phyloP scores from a whole-genome alignment of 352 stramenopile species.

The Pythium chondricola region DNA sequence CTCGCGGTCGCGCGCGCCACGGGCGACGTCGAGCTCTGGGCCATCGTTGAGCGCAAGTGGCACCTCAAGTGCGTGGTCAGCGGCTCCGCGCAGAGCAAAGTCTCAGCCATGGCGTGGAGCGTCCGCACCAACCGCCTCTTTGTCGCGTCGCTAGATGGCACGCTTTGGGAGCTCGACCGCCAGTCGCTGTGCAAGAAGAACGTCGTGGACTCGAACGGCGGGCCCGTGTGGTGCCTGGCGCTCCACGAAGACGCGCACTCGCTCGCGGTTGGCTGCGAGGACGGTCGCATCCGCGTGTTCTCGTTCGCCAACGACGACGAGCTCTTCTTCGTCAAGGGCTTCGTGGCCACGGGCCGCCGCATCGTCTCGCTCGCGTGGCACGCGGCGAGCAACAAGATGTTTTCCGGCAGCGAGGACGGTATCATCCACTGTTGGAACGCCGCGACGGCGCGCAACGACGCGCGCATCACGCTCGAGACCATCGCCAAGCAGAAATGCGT shows the following conservation, averaged over 20 bases:
- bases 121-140: constrained; percentile 40
- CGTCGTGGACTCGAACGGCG: constrained; percentile 83
- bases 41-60: constrained; percentile 48
- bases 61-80: constrained; percentile 65
- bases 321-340: constrained; percentile 79
- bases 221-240: constrained; percentile 84
- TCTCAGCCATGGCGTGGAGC: constrained; percentile 70
- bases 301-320: constrained; percentile 57
- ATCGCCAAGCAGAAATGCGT: constrained; percentile 71
- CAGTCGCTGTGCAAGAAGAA: constrained; percentile 59
- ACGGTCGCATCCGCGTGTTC: constrained; percentile 88
- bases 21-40: constrained; percentile 81
- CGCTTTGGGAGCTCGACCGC: constrained; percentile 82
- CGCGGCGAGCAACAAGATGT: constrained; percentile 60
- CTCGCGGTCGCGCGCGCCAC: constrained; percentile 73
- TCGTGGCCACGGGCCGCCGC: constrained; percentile 66
- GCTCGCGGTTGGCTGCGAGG: constrained; percentile 85
- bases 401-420: constrained; percentile 79
- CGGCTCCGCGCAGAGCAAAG: constrained; percentile 51
- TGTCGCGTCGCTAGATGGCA: constrained; percentile 62
- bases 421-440: constrained; percentile 88
- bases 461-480: constrained; percentile 77
- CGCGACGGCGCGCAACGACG: constrained; percentile 66
- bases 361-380: constrained; percentile 86
- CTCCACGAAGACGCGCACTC: constrained; percentile 48